Conservation (phyloP, 164 flowering plant genomes). For the Chimonanthus salicifolius region DNA sequence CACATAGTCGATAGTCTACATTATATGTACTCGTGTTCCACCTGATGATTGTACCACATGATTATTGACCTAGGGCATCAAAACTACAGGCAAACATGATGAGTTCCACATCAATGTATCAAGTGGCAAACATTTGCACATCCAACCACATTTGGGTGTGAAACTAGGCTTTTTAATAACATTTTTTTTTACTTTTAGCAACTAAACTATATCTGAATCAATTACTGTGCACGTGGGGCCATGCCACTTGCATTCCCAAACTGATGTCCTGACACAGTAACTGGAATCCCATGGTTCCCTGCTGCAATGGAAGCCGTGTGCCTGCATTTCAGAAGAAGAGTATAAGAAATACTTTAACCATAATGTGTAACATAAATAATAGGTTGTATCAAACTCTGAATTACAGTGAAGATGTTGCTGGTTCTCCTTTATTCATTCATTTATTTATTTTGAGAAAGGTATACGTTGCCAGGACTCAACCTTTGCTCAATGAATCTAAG, state of each 20-base stretch:
- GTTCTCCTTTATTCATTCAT: too few relatives aligned
- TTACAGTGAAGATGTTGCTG: too few relatives aligned
- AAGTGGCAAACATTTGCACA: background rate
- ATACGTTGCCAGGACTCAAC: too few relatives aligned
- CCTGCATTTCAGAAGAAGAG: slow-evolving; percentile 32
- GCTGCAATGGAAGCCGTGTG: slow-evolving; percentile 92
- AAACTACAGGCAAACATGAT: background rate
- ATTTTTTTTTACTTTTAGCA: background rate
- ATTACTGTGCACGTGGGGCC: slow-evolving; percentile 98
- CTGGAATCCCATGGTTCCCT: slow-evolving; percentile 93
- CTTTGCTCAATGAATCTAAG: too few relatives aligned
- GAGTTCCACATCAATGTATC: background rate
- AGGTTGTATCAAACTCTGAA: too few relatives aligned
- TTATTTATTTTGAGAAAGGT: too few relatives aligned
- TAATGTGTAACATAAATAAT: too few relatives aligned
- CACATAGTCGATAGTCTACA: background rate
- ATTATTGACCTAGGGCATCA: background rate
- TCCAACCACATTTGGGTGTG: background rate
- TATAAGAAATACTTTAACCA: too few relatives aligned
- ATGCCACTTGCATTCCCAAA: slow-evolving; percentile 99
- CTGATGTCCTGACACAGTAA: slow-evolving; percentile 72
- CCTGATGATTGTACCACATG: background rate
- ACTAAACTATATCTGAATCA: slow-evolving; percentile 1
- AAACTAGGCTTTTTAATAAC: background rate
- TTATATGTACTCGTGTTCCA: background rate